Conservation (phyloP, 169 alveolate species). For the Plasmodium gallinaceum region DNA sequence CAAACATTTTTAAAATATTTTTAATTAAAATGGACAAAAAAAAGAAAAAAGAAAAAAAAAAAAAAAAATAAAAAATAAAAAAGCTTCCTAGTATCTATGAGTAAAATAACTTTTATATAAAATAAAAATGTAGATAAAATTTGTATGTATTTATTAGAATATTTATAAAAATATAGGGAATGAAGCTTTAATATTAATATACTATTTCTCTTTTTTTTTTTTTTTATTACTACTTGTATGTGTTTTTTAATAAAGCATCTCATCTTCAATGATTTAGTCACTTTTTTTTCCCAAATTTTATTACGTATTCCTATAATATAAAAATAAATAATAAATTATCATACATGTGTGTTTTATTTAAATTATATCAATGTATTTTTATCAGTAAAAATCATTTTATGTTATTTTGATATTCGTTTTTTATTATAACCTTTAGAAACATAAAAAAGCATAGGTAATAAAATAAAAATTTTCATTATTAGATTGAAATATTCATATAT, state of each 20-base stretch:
- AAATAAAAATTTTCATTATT: constrained; percentile 9
- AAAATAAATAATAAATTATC: not conserved
- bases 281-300: not conserved
- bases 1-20: too few relatives aligned
- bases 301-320: constrained; percentile 16
- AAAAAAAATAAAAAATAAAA: too few relatives aligned
- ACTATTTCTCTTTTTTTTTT: not conserved
- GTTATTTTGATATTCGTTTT: too few relatives aligned
- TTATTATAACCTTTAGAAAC: not conserved
- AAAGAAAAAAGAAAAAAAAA: too few relatives aligned
- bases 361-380: not conserved
- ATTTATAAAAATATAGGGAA: too few relatives aligned
- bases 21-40: too few relatives aligned
- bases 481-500: not conserved
- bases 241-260: constrained; percentile 11
- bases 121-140: too few relatives aligned
- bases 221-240: constrained; percentile 28
- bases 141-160: too few relatives aligned
- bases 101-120: too few relatives aligned
- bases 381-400: too few relatives aligned
- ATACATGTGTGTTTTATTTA: not conserved
- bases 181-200: too few relatives aligned
- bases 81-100: too few relatives aligned
- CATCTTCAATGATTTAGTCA: constrained; percentile 2
- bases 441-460: constrained; percentile 10